Evolutionary conservation across 1,139 yeast genomes (phyloP).

Genomic region (Yamadazyma trypodendri): DNA sequence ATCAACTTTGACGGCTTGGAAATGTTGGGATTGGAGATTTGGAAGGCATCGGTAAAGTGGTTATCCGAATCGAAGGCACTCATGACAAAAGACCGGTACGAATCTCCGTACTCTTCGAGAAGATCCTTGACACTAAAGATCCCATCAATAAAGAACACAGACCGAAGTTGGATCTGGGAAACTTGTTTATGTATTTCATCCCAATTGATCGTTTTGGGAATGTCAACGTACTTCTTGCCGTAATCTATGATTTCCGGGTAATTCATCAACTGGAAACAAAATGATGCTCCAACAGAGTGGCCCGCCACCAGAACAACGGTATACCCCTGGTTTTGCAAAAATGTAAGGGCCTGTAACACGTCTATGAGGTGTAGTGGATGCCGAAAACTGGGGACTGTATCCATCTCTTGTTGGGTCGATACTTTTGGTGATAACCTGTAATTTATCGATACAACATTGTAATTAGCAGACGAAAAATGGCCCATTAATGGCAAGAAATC

Average conservation of each 20-base stretch:
- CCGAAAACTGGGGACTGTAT: conserved; percentile 15
- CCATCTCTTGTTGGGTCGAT: conserved; percentile 10
- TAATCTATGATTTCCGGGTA: conserved; percentile 17
- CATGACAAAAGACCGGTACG: conserved; percentile 30
- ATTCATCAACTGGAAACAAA: conserved; percentile 56
- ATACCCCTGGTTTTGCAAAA: conserved; percentile 19
- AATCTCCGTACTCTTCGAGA: conserved; percentile 33
- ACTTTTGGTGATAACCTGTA: conserved; percentile 65
- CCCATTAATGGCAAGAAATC: conserved; percentile 47
- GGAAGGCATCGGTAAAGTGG: conserved; percentile 25
- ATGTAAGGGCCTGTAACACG: conserved; percentile 43
- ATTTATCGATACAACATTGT: conserved; percentile 49
- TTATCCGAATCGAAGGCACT: conserved; percentile 29
- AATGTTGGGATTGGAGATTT: conserved; percentile 17
- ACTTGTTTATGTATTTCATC: conserved; percentile 3
- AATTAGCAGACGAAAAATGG: conserved; percentile 4
- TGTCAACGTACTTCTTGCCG: conserved; percentile 13
- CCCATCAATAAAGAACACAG: conserved; percentile 35
- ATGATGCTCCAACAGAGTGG: conserved; percentile 82
- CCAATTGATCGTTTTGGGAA: not conserved
- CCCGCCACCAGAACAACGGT: conserved; percentile 49
- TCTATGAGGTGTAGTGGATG: conserved; percentile 70
- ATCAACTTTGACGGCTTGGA: conserved; percentile 8
- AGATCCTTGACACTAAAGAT: conserved; percentile 34
- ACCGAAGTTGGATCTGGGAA: conserved; percentile 10